Conservation (phyloP, 2,329 filamentous ascomycete genomes). For the Ascochyta rabiei region DNA sequence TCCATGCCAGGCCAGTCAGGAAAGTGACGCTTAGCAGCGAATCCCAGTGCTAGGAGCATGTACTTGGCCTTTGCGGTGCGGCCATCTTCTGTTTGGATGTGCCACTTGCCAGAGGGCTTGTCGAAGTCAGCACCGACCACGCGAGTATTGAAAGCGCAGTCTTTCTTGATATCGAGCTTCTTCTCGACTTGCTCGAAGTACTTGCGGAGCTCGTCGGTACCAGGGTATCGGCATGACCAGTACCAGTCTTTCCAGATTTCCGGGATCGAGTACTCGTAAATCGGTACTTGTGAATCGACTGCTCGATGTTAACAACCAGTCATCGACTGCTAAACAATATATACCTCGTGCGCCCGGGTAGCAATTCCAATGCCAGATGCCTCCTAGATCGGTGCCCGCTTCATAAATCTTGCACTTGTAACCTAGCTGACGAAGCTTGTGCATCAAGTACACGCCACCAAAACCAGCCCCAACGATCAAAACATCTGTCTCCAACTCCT, state of each 20-base stretch:
- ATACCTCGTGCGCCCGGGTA: constrained; percentile 51
- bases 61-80: constrained; percentile 58
- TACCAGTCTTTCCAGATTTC: constrained; percentile 62
- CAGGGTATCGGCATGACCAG: constrained; percentile 61
- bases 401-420: constrained; percentile 51
- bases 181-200: constrained; percentile 68
- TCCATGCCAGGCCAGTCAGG: constrained; percentile 66
- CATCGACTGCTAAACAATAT: neutral
- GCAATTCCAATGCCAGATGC: constrained; percentile 55
- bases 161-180: constrained; percentile 61
- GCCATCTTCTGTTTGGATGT: constrained; percentile 59
- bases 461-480: constrained; percentile 52
- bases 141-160: constrained; percentile 62
- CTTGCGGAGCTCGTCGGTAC: constrained; percentile 57
- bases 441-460: constrained; percentile 50
- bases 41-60: constrained; percentile 61
- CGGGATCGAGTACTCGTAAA: constrained; percentile 56
- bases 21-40: constrained; percentile 66
- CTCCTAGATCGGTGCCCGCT: constrained; percentile 50
- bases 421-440: constrained; percentile 50
- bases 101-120: constrained; percentile 56
- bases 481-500: constrained; percentile 46
- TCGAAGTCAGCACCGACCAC: constrained; percentile 62
- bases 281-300: constrained; percentile 55
- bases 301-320: neutral